These are phyloP conservation scores for Micractinium conductrix DNA, from an alignment of 139 green algal species.

Conservation along the genomic window DNA sequence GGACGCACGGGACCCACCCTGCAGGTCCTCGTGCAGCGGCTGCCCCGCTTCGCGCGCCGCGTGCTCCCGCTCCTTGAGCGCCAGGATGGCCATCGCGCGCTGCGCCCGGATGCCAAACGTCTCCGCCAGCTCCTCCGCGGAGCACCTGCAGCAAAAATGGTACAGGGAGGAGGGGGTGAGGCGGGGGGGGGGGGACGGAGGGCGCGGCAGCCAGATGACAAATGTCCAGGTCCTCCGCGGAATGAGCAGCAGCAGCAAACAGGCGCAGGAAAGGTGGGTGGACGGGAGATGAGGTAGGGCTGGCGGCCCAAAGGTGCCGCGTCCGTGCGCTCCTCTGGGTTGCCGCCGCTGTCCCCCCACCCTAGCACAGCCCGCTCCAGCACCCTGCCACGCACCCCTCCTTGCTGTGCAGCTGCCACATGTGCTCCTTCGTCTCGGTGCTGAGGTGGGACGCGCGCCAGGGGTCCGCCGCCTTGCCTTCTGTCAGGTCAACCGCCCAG, in stretches of 20 bases:
- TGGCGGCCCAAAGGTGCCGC: background rate
- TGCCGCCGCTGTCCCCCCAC: background rate
- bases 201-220: background rate
- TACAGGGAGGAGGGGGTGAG: background rate
- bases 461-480: conserved; percentile 37
- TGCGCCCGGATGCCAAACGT: conserved; percentile 64
- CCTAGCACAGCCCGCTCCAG: too few relatives aligned
- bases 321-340: background rate
- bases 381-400: background rate
- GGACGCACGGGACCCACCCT: too few relatives aligned
- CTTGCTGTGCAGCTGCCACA: conserved; percentile 25
- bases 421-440: conserved; percentile 22
- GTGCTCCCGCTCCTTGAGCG: conserved; percentile 54
- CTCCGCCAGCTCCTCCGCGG: conserved; percentile 32
- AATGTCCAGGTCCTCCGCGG: background rate
- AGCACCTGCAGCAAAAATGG: conserved; percentile 1
- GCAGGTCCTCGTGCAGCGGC: conserved; percentile 14
- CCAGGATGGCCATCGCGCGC: conserved; percentile 69
- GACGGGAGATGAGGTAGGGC: background rate
- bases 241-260: background rate
- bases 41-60: background rate
- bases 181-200: too few relatives aligned
- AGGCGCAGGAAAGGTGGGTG: background rate
- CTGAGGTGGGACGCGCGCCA: conserved; percentile 44
- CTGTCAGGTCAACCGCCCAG: conserved; percentile 48